These are phyloP conservation scores for Hemisphaericaspora subhashii DNA, from an alignment of 1,139 yeast species.

Conservation along the genomic window DNA sequence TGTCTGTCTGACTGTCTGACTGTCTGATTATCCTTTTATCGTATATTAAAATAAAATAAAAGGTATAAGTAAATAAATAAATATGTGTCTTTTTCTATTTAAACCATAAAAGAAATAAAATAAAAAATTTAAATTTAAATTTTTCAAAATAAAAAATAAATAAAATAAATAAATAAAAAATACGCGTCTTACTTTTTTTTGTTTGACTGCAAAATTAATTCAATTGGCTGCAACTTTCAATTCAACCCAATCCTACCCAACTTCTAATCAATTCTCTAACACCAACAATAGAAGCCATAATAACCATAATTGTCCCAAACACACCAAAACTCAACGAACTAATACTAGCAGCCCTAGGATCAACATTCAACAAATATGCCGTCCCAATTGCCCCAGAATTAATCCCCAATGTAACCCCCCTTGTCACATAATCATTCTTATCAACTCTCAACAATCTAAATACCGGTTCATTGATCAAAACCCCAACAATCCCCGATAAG, in stretches of 20 bases:
- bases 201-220: background rate
- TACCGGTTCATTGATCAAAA: slow-evolving; percentile 58
- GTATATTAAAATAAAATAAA: no score
- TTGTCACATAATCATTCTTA: slow-evolving; percentile 66
- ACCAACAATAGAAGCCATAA: slow-evolving; percentile 58
- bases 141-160: no score
- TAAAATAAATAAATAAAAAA: no score
- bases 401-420: slow-evolving; percentile 75
- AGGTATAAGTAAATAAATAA: no score
- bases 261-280: slow-evolving; percentile 27
- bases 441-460: slow-evolving; percentile 50
- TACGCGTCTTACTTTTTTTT: no score
- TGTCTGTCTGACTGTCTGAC: no score
- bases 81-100: no score
- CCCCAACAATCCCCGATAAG: slow-evolving; percentile 76
- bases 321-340: slow-evolving; percentile 69
- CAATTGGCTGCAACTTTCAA: no score
- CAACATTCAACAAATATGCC: slow-evolving; percentile 65
- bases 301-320: slow-evolving; percentile 72
- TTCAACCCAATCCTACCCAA: slow-evolving; percentile 28
- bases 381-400: slow-evolving; percentile 84
- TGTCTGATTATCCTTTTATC: no score
- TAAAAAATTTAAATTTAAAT: no score
- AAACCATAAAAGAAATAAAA: no score
- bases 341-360: slow-evolving; percentile 81